phyloP scores from a whole-genome alignment of 129 eudicot genomes.

The carrot (Daucus carota) region DH1_v3.0 NC_030382.2:46905001-46905500 shows the following conservation, averaged over 20 bases:
- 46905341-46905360: not conserved
- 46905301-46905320: not conserved
- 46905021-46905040: not conserved
- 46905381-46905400: not conserved
- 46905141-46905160: constrained; percentile 63
- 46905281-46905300: not conserved
- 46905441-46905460: not conserved
- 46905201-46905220: constrained; percentile 69
- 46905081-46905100: not conserved
- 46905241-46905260: not conserved
- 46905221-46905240: constrained; percentile 57
- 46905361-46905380: not conserved
- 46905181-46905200: constrained; percentile 76
- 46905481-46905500: not conserved
- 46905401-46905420: not conserved
- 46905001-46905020: too few species aligned
- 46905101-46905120: constrained; percentile 17
- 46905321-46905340: not conserved
- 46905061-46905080: not conserved
- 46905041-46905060: not conserved
- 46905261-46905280: not conserved
- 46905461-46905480: not conserved
- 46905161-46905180: constrained; percentile 65
- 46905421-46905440: not conserved
- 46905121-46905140: constrained; percentile 42